These are phyloP conservation scores for Petasospora fabianii DNA, from an alignment of 1,139 yeast genomes.

Conservation along the genomic window DNA sequence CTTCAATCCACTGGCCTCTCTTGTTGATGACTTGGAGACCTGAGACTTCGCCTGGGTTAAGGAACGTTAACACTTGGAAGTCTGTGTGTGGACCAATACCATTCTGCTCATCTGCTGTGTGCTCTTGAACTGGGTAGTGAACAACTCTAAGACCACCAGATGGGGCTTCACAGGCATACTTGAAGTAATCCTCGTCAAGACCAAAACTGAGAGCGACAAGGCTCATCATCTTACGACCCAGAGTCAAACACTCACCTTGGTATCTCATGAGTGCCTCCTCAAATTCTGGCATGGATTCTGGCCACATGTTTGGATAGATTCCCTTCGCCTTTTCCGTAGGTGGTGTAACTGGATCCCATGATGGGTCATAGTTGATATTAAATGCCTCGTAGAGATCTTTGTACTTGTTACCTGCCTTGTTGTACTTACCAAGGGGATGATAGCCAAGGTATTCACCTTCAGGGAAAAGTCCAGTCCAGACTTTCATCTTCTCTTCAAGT, in stretches of 20 bases:
- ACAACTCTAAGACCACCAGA: constrained; percentile 30
- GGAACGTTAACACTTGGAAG: constrained; percentile 34
- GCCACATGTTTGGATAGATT: constrained; percentile 17
- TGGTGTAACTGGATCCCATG: constrained; percentile 24
- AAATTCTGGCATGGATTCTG: constrained; percentile 23
- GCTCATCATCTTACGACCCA: constrained; percentile 28
- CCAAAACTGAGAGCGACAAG: constrained; percentile 32
- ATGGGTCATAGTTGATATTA: constrained; percentile 29
- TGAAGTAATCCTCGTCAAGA: constrained; percentile 29
- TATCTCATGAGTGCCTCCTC: constrained; percentile 23
- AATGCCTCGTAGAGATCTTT: constrained; percentile 30
- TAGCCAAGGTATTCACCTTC: constrained; percentile 30
- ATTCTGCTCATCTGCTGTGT: constrained; percentile 24
- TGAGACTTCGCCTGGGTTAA: constrained; percentile 30
- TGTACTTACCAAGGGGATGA: constrained; percentile 23
- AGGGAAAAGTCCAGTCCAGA: constrained; percentile 24
- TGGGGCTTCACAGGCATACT: constrained; percentile 23
- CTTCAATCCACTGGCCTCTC: constrained; percentile 30
- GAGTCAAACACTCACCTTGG: constrained; percentile 23
- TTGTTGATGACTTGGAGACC: constrained; percentile 34
- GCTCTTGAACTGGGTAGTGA: constrained; percentile 33
- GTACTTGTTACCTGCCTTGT: constrained; percentile 14
- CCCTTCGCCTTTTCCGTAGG: constrained; percentile 13
- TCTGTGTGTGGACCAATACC: constrained; percentile 41
- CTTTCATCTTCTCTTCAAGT: constrained; percentile 28